Percentiles rank a stretch among this genome's conserved stretches.
phyloP scores from a whole-genome alignment of 257 asterid species.

The Solanum etuberosum region DNA sequence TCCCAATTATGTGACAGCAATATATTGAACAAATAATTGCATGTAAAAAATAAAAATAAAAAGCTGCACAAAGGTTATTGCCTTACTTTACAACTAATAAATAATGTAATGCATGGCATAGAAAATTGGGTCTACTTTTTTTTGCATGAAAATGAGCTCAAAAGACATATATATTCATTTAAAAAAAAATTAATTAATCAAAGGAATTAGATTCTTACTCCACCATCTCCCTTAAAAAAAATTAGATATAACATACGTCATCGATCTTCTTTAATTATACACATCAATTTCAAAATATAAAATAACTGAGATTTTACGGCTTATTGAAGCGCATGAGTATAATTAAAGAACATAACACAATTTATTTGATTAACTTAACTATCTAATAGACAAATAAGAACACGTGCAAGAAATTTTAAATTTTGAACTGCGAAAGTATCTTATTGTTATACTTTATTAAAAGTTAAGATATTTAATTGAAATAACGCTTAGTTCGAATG shows the following conservation, averaged over 20 bases:
- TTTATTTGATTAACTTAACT: too few species aligned
- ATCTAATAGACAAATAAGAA: too few species aligned
- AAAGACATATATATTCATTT: slow-evolving; percentile 10
- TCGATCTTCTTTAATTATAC: too few species aligned
- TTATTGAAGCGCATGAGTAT: neutral
- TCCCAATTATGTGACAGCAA: neutral
- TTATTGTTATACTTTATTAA: too few species aligned
- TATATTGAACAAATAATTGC: slow-evolving; percentile 3
- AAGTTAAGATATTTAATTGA: neutral
- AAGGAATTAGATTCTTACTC: slow-evolving; percentile 17
- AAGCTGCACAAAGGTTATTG: slow-evolving; percentile 11
- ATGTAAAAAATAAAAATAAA: neutral
- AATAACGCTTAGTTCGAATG: neutral
- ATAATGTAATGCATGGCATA: neutral
- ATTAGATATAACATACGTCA: too few species aligned
- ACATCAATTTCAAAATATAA: too few species aligned
- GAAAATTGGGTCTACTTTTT: neutral
- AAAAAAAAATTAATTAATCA: neutral
- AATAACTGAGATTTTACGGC: too few species aligned
- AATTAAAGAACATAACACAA: too few species aligned
- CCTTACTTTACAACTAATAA: slow-evolving; percentile 15
- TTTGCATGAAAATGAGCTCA: slow-evolving; percentile 18
- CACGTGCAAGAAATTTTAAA: neutral
- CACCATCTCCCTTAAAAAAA: too few species aligned
- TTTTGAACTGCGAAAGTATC: neutral